Conservation (phyloP, 2,329 filamentous ascomycete species). For the Aureobasidium sp. region DNA sequence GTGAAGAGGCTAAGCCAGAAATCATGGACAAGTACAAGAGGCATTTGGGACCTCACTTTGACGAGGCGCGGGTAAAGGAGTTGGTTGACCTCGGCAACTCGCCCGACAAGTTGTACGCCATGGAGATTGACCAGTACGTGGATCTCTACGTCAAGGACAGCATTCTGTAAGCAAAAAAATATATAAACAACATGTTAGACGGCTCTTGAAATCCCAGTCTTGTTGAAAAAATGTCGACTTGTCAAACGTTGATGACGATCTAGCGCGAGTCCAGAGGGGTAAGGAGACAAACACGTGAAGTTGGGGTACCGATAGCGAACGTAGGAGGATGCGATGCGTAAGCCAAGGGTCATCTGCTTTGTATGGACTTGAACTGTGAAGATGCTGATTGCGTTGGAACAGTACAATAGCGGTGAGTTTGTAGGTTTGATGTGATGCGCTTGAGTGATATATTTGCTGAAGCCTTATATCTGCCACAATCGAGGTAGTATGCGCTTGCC, state of each 20-base stretch:
- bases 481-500: too few relatives aligned
- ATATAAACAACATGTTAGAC: not conserved
- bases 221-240: not conserved
- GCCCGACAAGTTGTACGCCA: conserved; percentile 63
- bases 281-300: not conserved
- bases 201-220: not conserved
- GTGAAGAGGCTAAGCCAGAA: conserved; percentile 96
- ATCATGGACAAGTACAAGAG: conserved; percentile 94
- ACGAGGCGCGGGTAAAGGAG: conserved; percentile 67
- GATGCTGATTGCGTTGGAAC: not conserved
- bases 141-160: conserved; percentile 64
- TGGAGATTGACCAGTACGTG: conserved; percentile 87
- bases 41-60: conserved; percentile 78
- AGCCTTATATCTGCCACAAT: not conserved
- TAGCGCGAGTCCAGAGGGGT: not conserved
- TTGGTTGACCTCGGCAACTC: conserved; percentile 74
- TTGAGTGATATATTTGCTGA: too few relatives aligned
- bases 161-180: conserved; percentile 9
- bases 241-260: not conserved
- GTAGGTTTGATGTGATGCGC: too few relatives aligned
- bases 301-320: not conserved
- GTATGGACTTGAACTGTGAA: not conserved
- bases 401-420: not conserved
- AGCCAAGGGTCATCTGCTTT: not conserved
- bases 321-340: not conserved